These are phyloP conservation scores for Solanum etuberosum DNA, from an alignment of 257 asterid genomes.

Conservation along the genomic window DNA sequence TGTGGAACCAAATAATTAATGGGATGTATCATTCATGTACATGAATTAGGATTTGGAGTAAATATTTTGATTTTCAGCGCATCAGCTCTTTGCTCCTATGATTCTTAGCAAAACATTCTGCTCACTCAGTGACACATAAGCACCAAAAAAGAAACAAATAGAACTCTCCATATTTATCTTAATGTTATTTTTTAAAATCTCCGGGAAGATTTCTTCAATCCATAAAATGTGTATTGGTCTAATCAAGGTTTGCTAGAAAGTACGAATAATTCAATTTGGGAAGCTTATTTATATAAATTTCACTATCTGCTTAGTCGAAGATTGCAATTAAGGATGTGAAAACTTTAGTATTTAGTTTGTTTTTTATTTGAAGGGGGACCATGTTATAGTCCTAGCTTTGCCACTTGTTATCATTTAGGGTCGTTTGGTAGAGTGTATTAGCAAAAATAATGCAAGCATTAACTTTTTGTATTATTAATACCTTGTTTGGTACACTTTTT, in stretches of 20 bases:
- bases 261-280: neutral
- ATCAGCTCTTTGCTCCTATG: neutral
- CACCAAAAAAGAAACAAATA: neutral
- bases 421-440: neutral
- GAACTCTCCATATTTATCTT: neutral
- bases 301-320: neutral
- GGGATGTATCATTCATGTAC: neutral
- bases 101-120: neutral
- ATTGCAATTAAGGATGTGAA: neutral
- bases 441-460: neutral
- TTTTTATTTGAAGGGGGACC: neutral
- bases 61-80: neutral
- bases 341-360: neutral
- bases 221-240: neutral
- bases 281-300: neutral
- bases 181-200: neutral
- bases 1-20: neutral
- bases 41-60: neutral
- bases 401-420: neutral
- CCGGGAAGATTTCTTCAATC: neutral
- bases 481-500: neutral
- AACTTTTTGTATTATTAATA: neutral
- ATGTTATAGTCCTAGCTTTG: neutral
- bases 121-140: neutral
- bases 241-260: neutral